Evolutionary conservation across 371 early-diverging fungal species (phyloP), one percentile per base, ranked within the genome.

Genomic region (Mortierella polycephala): DNA sequence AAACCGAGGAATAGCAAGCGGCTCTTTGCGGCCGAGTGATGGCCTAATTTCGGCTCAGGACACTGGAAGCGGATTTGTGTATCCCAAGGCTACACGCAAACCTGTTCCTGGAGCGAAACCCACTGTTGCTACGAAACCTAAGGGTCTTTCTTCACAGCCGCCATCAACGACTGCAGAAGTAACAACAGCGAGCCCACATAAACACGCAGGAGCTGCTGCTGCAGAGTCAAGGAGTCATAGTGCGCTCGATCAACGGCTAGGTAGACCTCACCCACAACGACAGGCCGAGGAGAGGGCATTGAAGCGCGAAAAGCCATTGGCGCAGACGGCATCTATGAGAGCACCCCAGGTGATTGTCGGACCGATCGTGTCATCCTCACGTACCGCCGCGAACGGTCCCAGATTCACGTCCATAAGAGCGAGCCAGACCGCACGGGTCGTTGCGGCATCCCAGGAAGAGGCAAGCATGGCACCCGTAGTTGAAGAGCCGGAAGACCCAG

Each of bases 81-180:
- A 79, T 40, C 80, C 80, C 2, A 72, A 73, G 13, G 67, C 80
- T 30, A 59, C 63, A 11, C 73, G 80, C 5, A 79, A 79, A 37
- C 80, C 80, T 10, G 73, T 79, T 18, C 30, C 50, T 12, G 73
- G 60, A 6, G 21, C 20, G 42, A 79, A 73, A 18, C 80, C 80
- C 5, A 50, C 63, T 1, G 73, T 72, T 13, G 73, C 73, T 7
- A 67, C 60, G 9, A 79, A 79, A 12, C 80, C 73, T 5, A 72
- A 63, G 50, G 52, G 14, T 4, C 46, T 76, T 18, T 23, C 58
- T 1, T 1, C 45, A 0, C 62, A 23, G 9, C 21, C 73, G 11
- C 41, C 9, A 10, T 45, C 7, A 5, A 10, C 45, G 30, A 30
- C 30, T 30, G 30, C 30, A 30, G 30, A 30, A 30, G 30, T 30